Percentiles rank a stretch among this genome's conserved stretches.
Conservation (phyloP, 352 stramenopile genomes). For the Blastocystis sp. region DNA sequence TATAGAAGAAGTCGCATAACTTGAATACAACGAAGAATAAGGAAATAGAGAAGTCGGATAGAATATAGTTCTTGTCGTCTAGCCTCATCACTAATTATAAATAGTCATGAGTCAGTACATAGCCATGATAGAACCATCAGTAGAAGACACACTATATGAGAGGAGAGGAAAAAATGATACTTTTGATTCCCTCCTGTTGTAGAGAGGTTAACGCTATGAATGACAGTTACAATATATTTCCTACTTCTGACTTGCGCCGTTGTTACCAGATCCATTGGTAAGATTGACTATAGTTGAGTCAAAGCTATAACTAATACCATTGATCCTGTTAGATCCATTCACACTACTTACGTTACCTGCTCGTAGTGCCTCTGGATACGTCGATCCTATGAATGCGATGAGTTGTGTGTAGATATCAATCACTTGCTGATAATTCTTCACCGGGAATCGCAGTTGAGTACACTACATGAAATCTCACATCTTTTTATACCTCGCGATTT, state of each 20-base stretch:
- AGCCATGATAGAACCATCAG: no score
- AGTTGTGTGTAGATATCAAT: background rate
- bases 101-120: background rate
- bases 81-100: background rate
- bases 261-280: no score
- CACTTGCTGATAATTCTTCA: background rate
- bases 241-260: no score
- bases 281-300: no score
- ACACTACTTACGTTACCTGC: background rate
- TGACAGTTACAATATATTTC: no score
- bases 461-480: background rate
- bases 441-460: background rate
- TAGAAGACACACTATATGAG: no score
- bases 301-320: no score
- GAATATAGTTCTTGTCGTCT: background rate
- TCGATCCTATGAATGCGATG: background rate
- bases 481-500: background rate
- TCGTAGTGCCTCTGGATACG: background rate
- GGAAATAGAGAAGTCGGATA: constrained; percentile 25
- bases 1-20: constrained; percentile 1
- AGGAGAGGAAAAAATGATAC: no score
- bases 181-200: no score
- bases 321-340: background rate
- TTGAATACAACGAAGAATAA: background rate
- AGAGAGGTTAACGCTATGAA: no score